These are phyloP conservation scores for Alternaria alternata DNA, from an alignment of 2,329 filamentous ascomycete genomes.

Conservation along the genomic window DNA sequence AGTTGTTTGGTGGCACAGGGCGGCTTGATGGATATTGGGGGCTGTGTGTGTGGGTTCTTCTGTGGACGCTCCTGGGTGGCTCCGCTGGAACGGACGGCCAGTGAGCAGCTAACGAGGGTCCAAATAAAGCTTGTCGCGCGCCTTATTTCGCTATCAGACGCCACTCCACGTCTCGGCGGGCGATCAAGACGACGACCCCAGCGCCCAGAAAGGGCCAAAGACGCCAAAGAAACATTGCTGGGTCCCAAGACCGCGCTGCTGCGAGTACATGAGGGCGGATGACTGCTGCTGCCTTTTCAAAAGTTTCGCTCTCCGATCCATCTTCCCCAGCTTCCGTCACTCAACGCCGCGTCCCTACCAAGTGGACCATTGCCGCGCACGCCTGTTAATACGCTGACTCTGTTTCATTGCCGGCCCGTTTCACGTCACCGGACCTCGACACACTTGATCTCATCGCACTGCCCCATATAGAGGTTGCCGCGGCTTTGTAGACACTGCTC, in stretches of 20 bases:
- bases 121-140: slow-evolving; percentile 50
- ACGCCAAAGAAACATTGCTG: slow-evolving; percentile 25
- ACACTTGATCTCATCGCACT: slow-evolving; percentile 6
- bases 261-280: slow-evolving; percentile 31
- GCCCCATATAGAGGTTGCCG: slow-evolving; percentile 12
- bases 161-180: slow-evolving; percentile 47
- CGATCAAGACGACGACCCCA: slow-evolving; percentile 43
- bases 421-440: slow-evolving; percentile 23
- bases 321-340: slow-evolving; percentile 6
- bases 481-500: slow-evolving; percentile 6
- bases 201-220: slow-evolving; percentile 42
- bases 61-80: slow-evolving; percentile 2
- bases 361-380: slow-evolving; percentile 17
- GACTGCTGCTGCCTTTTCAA: slow-evolving; percentile 29
- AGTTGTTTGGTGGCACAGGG: background rate
- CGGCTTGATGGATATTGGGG: slow-evolving; percentile 4
- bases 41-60: background rate
- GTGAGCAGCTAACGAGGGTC: slow-evolving; percentile 40
- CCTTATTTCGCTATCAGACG: slow-evolving; percentile 48
- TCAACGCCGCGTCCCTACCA: background rate
- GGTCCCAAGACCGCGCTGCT: slow-evolving; percentile 26
- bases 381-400: slow-evolving; percentile 19
- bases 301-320: slow-evolving; percentile 21
- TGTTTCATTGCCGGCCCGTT: slow-evolving; percentile 34
- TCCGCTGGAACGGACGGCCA: slow-evolving; percentile 26